Evolutionary conservation across 768 basidiomycete genomes (phyloP), one percentile per base, ranked within the genome.

Genomic region (Exsudoporus frostii): DNA sequence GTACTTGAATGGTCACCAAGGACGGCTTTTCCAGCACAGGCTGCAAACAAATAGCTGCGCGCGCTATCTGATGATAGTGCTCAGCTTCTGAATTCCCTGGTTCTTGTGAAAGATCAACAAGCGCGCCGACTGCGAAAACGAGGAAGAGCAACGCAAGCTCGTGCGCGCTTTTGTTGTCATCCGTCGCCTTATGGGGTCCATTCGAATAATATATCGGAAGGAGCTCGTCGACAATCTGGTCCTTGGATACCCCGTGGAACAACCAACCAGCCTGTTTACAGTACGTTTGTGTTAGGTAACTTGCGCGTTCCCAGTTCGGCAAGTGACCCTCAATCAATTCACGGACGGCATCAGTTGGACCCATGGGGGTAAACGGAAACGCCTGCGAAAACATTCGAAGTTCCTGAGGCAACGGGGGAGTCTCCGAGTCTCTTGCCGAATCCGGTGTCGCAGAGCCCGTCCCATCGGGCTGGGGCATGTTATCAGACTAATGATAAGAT

Each of bases 11-110:
- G 22, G 88, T 88, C 22, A 82, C 81, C 40, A 86, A 66, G 0
- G 82, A 81, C 10, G 88, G 88, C 58, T 85, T 84, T 69, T 88
- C 87, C 38, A 89, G 68, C 22, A 90, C 80, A 0, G 86, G 76
- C 59, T 85, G 84, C 13, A 88, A 70, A 41, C 79, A 76, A n/a
- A 90, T 68, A 2, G 86, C 84, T 1, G 83, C 84, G 15, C 79
- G 72, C 0, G 85, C 76, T 22, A 89, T 74, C 56, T 88, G 85
- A 45, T 86, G 79, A 49, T 76, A 86, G 54, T 86, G 85, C 54
- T 86, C 84, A 14, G 78, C 85, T 24, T 82, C 74, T 3, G 56
- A 49, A 39, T 67, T 71, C 19, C 32, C 58, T 1, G 71, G 62
- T 1, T 63, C 62, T 47, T 72, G 64, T 14, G 50, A 32, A 15